These are phyloP conservation scores for Xylaria sp. DNA, from an alignment of 2,329 filamentous ascomycete species.

Conservation along the genomic window DNA sequence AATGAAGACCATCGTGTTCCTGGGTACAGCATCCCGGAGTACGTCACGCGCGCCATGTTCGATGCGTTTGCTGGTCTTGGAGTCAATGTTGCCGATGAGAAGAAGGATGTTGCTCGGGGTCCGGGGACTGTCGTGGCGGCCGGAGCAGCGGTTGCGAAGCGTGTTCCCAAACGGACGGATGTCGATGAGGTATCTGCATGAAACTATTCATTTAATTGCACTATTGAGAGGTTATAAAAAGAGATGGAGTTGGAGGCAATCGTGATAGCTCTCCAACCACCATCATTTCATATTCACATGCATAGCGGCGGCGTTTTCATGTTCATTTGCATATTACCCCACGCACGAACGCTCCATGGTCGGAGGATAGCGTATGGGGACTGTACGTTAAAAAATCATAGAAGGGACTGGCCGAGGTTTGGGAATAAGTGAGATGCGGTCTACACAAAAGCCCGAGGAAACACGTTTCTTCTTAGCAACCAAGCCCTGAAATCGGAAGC, in stretches of 20 bases:
- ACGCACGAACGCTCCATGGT: neutral
- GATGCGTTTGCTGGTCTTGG: conserved; percentile 92
- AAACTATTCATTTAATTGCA: neutral
- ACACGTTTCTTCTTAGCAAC: neutral
- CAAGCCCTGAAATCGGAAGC: neutral
- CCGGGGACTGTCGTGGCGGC: conserved; percentile 50
- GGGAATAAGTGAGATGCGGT: neutral
- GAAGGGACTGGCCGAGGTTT: neutral
- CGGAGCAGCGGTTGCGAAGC: conserved; percentile 51
- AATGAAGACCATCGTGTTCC: conserved; percentile 77
- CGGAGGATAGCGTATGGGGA: too few relatives aligned
- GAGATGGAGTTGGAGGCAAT: too few relatives aligned
- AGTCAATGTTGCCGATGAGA: conserved; percentile 87
- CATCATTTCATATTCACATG: conserved; percentile 20
- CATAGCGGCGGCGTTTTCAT: conserved; percentile 52
- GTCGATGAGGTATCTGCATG: conserved; percentile 58
- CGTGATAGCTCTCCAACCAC: neutral
- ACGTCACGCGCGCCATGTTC: conserved; percentile 81
- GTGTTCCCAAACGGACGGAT: conserved; percentile 56
- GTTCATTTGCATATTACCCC: conserved; percentile 2
- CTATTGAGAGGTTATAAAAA: neutral
- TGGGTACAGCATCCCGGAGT: conserved; percentile 86
- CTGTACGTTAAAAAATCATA: neutral
- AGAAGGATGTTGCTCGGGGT: conserved; percentile 54
- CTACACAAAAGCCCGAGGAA: neutral